Evolutionary conservation across 345 rosid species (phyloP).

Genomic region (Linum tenue): DNA sequence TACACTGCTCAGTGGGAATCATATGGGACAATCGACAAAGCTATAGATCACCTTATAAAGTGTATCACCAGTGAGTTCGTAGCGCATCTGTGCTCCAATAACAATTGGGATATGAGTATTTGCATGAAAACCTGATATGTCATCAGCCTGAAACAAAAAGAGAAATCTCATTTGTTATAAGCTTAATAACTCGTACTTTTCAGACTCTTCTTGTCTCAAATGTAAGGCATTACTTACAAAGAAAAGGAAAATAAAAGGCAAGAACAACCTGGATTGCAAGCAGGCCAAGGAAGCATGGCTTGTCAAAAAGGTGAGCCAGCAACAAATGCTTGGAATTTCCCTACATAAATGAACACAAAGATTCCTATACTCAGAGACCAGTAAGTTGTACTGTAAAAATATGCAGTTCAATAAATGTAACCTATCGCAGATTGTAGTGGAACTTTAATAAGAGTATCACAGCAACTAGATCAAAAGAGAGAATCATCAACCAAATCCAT

Average conservation of each 20-base stretch:
- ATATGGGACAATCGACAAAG: background rate
- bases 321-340: conserved; percentile 69
- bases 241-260: background rate
- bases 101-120: conserved; percentile 92
- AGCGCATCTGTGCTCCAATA: conserved; percentile 83
- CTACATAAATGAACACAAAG: conserved; percentile 31
- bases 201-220: too few species aligned
- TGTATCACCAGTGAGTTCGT: conserved; percentile 84
- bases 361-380: conserved; percentile 12
- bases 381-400: background rate
- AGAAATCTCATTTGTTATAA: conserved; percentile 7
- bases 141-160: conserved; percentile 55
- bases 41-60: conserved; percentile 54
- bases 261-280: conserved; percentile 66
- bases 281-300: conserved; percentile 91
- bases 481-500: background rate
- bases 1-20: background rate
- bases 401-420: background rate
- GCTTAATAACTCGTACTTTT: too few species aligned
- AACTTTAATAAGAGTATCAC: conserved; percentile 1
- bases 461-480: background rate
- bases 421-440: background rate
- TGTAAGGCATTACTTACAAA: too few species aligned
- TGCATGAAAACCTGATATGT: conserved; percentile 75
- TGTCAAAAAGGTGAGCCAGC: conserved; percentile 90